These are phyloP conservation scores for Colletotrichum tropicicola DNA, from an alignment of 2,329 filamentous ascomycete genomes.

Conservation along the genomic window DNA sequence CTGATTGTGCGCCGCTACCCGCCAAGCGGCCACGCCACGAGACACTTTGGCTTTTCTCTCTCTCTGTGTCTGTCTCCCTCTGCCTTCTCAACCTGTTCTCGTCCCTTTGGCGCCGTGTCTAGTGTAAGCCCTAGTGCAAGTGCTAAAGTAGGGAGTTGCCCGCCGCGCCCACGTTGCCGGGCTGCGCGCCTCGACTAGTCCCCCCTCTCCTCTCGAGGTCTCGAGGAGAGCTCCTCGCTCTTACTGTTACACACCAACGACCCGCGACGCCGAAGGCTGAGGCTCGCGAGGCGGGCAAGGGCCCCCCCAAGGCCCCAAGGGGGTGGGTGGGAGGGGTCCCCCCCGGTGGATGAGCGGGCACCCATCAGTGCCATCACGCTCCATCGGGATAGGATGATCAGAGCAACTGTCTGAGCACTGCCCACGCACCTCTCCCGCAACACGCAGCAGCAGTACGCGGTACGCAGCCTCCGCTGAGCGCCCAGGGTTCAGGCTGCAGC, in stretches of 20 bases:
- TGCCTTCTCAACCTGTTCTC: neutral
- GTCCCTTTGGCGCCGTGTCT: neutral
- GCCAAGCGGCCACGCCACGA: constrained; percentile 23
- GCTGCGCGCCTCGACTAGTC: constrained; percentile 16
- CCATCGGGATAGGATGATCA: constrained; percentile 26
- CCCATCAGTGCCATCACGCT: constrained; percentile 21
- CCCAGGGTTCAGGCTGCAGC: constrained; percentile 15
- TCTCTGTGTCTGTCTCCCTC: neutral
- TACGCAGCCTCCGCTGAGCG: constrained; percentile 5
- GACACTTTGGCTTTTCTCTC: neutral
- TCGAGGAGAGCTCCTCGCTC: neutral
- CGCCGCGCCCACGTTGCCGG: constrained; percentile 25
- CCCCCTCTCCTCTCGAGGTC: neutral
- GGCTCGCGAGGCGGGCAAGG: neutral
- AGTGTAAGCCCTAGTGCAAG: constrained; percentile 15
- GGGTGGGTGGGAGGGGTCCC: neutral
- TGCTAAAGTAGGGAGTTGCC: constrained; percentile 15
- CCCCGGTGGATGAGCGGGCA: constrained; percentile 12
- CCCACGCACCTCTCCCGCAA: constrained; percentile 16
- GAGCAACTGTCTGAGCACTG: constrained; percentile 27
- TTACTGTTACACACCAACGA: neutral
- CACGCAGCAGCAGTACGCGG: neutral
- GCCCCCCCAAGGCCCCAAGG: constrained; percentile 1
- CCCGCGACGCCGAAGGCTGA: constrained; percentile 1
- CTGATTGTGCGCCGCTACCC: constrained; percentile 5